These are phyloP conservation scores for Oemleria cerasiformis DNA, from an alignment of 306 rosid species.

Conservation along the genomic window DNA sequence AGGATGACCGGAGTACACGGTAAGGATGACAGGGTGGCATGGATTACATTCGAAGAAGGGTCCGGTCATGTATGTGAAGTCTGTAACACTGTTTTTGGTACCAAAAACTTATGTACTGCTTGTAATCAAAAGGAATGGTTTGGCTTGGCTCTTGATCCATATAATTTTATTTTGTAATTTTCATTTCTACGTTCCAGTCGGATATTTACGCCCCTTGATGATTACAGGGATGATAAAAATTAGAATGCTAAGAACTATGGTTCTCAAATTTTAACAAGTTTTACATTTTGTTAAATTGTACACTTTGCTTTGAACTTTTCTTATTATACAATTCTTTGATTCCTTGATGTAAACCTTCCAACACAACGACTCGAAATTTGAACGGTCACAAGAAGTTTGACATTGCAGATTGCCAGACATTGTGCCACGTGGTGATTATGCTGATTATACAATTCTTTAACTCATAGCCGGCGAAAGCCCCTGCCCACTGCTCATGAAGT, in stretches of 20 bases:
- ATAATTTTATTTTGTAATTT: background rate
- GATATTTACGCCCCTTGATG: background rate
- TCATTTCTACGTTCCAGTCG: background rate
- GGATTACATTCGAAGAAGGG: background rate
- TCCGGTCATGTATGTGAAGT: background rate
- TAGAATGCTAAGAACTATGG: background rate
- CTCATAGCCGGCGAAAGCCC: background rate
- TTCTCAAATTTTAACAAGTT: background rate
- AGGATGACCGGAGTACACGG: conserved; percentile 55
- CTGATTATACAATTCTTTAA: background rate
- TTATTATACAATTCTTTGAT: background rate
- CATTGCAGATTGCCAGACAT: background rate
- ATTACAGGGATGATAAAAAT: background rate
- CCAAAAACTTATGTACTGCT: background rate
- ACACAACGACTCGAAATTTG: background rate
- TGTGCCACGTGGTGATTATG: background rate
- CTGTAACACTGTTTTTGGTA: background rate
- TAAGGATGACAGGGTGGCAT: too few relatives aligned
- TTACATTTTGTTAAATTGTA: background rate
- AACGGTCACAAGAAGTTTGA: background rate
- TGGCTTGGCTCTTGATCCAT: background rate
- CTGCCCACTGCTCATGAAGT: background rate
- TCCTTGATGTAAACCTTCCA: background rate
- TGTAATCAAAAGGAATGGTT: background rate
- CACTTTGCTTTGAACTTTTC: background rate